Evolutionary conservation across 2,329 filamentous ascomycete species (phyloP).

Genomic region (Arthrobotrys sinensis): DNA sequence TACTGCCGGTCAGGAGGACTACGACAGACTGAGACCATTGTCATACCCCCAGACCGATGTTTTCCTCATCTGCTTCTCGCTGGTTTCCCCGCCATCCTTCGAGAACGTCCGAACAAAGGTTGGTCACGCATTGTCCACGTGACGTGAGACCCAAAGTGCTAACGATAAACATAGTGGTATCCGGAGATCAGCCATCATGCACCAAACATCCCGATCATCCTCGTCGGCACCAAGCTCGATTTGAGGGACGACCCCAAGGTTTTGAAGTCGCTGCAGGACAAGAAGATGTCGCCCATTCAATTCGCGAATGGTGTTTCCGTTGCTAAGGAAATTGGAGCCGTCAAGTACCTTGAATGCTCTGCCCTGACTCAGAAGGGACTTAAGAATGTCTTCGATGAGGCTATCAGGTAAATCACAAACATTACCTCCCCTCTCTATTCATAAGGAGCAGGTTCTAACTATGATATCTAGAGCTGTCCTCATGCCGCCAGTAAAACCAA

Average conservation of each 20-base stretch:
- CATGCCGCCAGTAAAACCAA: constrained; percentile 75
- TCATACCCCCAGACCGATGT: constrained; percentile 99
- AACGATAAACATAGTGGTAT: constrained; percentile 86
- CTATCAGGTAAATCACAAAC: constrained; percentile 83
- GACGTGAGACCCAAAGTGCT: constrained; percentile 56
- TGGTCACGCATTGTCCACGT: constrained; percentile 65
- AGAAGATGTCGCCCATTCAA: constrained; percentile 96
- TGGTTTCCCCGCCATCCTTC: constrained; percentile 98
- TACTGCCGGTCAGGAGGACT: constrained; percentile 99
- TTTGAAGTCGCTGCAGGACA: constrained; percentile 80
- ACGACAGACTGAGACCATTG: constrained; percentile 97
- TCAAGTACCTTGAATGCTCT: constrained; percentile 96
- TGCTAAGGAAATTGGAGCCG: constrained; percentile 93
- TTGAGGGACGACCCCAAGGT: constrained; percentile 98
- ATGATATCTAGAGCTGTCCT: constrained; percentile 74
- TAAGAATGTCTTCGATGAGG: constrained; percentile 99
- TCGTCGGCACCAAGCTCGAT: constrained; percentile 99
- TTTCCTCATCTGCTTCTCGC: constrained; percentile 98
- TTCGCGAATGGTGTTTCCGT: constrained; percentile 92
- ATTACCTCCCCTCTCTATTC: not conserved
- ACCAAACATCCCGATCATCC: constrained; percentile 97
- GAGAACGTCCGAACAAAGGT: constrained; percentile 99
- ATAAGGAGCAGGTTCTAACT: constrained; percentile 18
- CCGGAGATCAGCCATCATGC: constrained; percentile 99
- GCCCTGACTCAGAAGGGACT: constrained; percentile 95